Percentiles rank a stretch among this genome's conserved stretches.
phyloP scores from a whole-genome alignment of 768 basidiomycete genomes.

The Suillus clintonianus region DNA sequence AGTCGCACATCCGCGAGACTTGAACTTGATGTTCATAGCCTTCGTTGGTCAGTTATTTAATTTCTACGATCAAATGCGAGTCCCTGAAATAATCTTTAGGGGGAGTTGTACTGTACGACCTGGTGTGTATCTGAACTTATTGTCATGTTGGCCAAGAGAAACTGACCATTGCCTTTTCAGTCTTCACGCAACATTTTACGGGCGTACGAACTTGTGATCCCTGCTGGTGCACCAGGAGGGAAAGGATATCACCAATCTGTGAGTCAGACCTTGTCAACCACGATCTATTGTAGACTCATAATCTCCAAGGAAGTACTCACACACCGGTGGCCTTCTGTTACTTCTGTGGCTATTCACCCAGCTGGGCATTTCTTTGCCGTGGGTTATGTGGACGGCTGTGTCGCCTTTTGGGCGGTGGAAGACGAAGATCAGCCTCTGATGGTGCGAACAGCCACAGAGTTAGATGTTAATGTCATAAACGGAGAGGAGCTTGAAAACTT shows the following conservation, averaged over 20 bases:
- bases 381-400: conserved; percentile 80
- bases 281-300: neutral
- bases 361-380: conserved; percentile 75
- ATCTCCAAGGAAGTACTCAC: conserved; percentile 59
- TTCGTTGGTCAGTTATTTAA: conserved; percentile 66
- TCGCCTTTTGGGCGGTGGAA: conserved; percentile 82
- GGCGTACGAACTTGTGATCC: conserved; percentile 68
- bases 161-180: conserved; percentile 21
- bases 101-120: conserved; percentile 59
- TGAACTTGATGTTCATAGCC: conserved; percentile 73
- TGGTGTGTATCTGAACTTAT: conserved; percentile 37
- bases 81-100: conserved; percentile 38
- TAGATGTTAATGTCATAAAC: conserved; percentile 58
- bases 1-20: conserved; percentile 68
- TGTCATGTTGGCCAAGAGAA: neutral
- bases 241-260: conserved; percentile 60
- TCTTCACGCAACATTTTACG: conserved; percentile 53
- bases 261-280: neutral
- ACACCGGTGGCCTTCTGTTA: conserved; percentile 70
- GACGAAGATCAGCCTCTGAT: conserved; percentile 76
- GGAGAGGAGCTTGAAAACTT: conserved; percentile 45
- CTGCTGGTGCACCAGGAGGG: conserved; percentile 84
- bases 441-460: conserved; percentile 67
- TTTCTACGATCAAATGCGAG: conserved; percentile 1
- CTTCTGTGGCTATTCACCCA: conserved; percentile 72